A percentile compares a stretch with the other conserved stretches of the same genome.
phyloP scores from a whole-genome alignment of 306 rosid genomes.

The Lotus japonicus region DNA sequence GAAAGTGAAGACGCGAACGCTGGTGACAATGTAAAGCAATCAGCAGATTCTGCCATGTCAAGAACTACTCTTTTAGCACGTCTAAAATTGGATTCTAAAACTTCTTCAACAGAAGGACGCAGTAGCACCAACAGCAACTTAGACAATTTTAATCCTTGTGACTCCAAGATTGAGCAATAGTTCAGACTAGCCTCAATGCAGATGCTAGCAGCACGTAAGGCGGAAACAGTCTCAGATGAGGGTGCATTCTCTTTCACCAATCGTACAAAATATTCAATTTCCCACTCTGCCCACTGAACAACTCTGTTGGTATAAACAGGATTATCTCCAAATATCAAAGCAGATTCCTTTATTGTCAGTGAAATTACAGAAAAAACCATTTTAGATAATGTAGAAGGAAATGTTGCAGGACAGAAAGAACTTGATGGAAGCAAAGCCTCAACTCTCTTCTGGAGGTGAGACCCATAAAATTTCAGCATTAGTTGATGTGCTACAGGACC shows the following conservation, averaged over 20 bases:
- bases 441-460: slow-evolving; percentile 66
- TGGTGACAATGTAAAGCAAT: slow-evolving; percentile 54
- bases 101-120: slow-evolving; percentile 88
- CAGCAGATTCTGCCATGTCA: slow-evolving; percentile 66
- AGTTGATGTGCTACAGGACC: slow-evolving; percentile 78
- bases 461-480: slow-evolving; percentile 55
- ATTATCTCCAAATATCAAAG: slow-evolving; percentile 79
- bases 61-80: slow-evolving; percentile 77
- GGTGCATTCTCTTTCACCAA: slow-evolving; percentile 88
- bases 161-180: slow-evolving; percentile 69
- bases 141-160: slow-evolving; percentile 81
- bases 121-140: slow-evolving; percentile 79
- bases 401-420: slow-evolving; percentile 71
- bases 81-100: slow-evolving; percentile 82
- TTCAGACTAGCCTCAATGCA: slow-evolving; percentile 85
- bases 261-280: slow-evolving; percentile 80
- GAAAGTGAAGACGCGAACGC: slow-evolving; percentile 64
- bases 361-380: slow-evolving; percentile 78
- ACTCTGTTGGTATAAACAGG: slow-evolving; percentile 81
- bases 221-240: slow-evolving; percentile 63
- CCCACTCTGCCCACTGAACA: slow-evolving; percentile 99
- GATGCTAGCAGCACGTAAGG: slow-evolving; percentile 75
- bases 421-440: slow-evolving; percentile 77
- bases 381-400: slow-evolving; percentile 73
- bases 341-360: slow-evolving; percentile 61